Percentiles rank a stretch among this genome's conserved stretches.
These are phyloP conservation scores for Penicillium verrucosum DNA, from an alignment of 2,329 filamentous ascomycete species.

Conservation along the genomic window DNA sequence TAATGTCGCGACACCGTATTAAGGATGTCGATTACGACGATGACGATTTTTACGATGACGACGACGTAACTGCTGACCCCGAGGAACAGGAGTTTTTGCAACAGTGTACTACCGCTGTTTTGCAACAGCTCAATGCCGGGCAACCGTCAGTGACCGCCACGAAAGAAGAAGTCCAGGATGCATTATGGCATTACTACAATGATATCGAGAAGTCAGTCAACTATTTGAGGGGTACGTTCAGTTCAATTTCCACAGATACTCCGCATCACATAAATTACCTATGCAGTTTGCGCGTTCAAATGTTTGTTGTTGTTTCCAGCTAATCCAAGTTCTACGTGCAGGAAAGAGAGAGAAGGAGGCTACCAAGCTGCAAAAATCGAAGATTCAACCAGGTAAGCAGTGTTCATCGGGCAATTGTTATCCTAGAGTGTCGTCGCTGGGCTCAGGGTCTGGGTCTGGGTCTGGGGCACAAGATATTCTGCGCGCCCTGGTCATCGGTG, in stretches of 20 bases:
- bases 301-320: not conserved
- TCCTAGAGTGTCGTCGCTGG: conserved; percentile 28
- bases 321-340: conserved; percentile 11
- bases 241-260: conserved; percentile 14
- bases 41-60: conserved; percentile 39
- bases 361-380: conserved; percentile 22
- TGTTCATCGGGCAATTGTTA: conserved; percentile 2
- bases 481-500: not conserved
- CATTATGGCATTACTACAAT: conserved; percentile 94
- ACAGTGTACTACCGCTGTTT: conserved; percentile 64
- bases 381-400: conserved; percentile 30
- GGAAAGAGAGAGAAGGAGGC: conserved; percentile 39
- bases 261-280: not conserved
- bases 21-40: conserved; percentile 45
- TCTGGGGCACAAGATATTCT: not conserved
- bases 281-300: not conserved
- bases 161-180: conserved; percentile 76
- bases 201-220: conserved; percentile 80
- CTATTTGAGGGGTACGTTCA: conserved; percentile 66
- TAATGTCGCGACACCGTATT: conserved; percentile 47
- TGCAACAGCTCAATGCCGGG: conserved; percentile 60
- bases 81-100: conserved; percentile 58
- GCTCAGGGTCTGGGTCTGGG: conserved; percentile 15
- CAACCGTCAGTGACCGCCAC: conserved; percentile 58
- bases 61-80: conserved; percentile 42